A percentile compares a stretch with the other conserved stretches of the same genome.
Conservation (phyloP, 306 rosid species). For the Dryas drummondii region DNA sequence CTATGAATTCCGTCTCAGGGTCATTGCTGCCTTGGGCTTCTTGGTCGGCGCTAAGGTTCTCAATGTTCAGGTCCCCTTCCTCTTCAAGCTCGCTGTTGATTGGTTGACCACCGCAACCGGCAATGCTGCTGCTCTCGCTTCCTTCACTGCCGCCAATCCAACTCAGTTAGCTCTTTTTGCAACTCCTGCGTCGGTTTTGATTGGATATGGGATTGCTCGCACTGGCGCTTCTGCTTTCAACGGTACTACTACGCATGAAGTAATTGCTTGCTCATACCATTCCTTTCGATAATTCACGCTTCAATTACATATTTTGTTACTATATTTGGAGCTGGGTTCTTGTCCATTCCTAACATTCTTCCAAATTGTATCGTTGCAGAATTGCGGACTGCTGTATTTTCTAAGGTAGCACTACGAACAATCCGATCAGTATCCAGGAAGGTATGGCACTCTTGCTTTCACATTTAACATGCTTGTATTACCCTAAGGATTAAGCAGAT, state of each 20-base stretch:
- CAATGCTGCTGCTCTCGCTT: slow-evolving; percentile 58
- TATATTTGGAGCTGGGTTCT: slow-evolving; percentile 3
- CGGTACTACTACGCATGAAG: slow-evolving; percentile 73
- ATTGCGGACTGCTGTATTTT: slow-evolving; percentile 85
- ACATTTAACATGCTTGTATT: background rate
- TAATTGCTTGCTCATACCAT: slow-evolving; percentile 51
- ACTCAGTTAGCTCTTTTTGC: slow-evolving; percentile 64
- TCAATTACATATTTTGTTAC: background rate
- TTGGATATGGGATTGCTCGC: slow-evolving; percentile 96
- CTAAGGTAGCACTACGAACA: slow-evolving; percentile 93
- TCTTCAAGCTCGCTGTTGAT: slow-evolving; percentile 93
- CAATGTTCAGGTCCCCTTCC: slow-evolving; percentile 97
- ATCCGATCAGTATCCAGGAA: slow-evolving; percentile 88
- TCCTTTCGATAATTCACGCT: background rate
- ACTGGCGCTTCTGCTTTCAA: slow-evolving; percentile 86
- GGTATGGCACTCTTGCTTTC: slow-evolving; percentile 41
- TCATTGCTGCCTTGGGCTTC: slow-evolving; percentile 74
- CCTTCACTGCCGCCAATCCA: slow-evolving; percentile 61
- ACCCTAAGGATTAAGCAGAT: background rate
- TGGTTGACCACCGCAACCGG: slow-evolving; percentile 75
- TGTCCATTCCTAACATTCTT: slow-evolving; percentile 1
- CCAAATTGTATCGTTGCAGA: slow-evolving; percentile 46
- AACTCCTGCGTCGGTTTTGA: slow-evolving; percentile 81
- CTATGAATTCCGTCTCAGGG: slow-evolving; percentile 70
- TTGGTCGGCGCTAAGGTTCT: slow-evolving; percentile 95